Conservation (phyloP, 345 rosid genomes). For the Corchorus capsularis region DNA sequence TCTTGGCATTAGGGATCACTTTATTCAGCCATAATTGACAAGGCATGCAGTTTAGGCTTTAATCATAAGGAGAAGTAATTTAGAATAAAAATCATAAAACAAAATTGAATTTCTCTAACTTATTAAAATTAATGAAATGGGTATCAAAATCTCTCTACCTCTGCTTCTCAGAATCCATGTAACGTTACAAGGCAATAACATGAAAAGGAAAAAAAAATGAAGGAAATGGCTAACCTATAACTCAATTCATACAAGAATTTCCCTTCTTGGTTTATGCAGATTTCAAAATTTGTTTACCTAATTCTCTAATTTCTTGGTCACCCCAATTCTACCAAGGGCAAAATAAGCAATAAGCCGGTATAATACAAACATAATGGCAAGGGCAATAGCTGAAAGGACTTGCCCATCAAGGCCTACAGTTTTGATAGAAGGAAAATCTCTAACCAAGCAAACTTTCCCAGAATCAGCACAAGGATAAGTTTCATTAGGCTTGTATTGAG, state of each 20-base stretch:
- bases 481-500: constrained; percentile 42
- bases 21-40: too few relatives aligned
- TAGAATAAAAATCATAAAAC: neutral
- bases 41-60: too few relatives aligned
- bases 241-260: neutral
- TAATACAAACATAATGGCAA: constrained; percentile 45
- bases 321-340: constrained; percentile 31
- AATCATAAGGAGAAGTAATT: neutral
- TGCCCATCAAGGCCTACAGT: constrained; percentile 44
- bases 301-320: neutral
- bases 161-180: neutral
- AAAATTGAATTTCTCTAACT: neutral
- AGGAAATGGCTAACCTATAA: neutral
- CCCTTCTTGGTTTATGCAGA: neutral
- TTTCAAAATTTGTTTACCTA: neutral
- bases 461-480: constrained; percentile 38
- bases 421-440: constrained; percentile 45
- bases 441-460: constrained; percentile 38
- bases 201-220: neutral
- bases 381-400: constrained; percentile 29
- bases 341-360: constrained; percentile 53
- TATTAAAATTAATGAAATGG: neutral
- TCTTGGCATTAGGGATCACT: too few relatives aligned
- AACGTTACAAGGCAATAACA: neutral
- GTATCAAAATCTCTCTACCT: neutral